phyloP scores from a whole-genome alignment of 768 basidiomycete species.

The Coprinopsis sp. region DNA sequence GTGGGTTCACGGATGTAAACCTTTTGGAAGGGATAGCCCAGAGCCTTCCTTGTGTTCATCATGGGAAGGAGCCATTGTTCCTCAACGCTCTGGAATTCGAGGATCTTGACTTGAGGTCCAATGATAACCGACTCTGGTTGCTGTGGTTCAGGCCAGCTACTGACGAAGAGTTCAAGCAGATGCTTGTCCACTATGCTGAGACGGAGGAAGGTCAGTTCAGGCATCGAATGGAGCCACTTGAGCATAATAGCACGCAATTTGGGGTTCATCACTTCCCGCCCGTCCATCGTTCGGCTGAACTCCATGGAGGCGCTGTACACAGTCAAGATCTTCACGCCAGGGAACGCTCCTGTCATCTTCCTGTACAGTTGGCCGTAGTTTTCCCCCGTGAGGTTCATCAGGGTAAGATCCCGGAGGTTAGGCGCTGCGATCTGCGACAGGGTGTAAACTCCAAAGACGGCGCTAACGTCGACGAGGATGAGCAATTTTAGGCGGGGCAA shows the following conservation, averaged over 20 bases:
- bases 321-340: constrained; percentile 50
- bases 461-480: constrained; percentile 52
- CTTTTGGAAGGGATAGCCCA: constrained; percentile 44
- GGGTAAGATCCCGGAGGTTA: constrained; percentile 49
- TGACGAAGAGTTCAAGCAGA: constrained; percentile 47
- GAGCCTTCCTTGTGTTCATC: constrained; percentile 27
- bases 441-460: constrained; percentile 43
- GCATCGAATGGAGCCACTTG: constrained; percentile 56
- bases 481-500: constrained; percentile 50
- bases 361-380: constrained; percentile 49
- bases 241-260: constrained; percentile 26
- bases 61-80: constrained; percentile 30
- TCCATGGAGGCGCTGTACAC: constrained; percentile 44
- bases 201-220: constrained; percentile 45
- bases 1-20: constrained; percentile 39
- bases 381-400: constrained; percentile 48
- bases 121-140: constrained; percentile 18
- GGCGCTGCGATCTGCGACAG: constrained; percentile 52
- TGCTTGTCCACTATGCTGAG: constrained; percentile 38
- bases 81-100: constrained; percentile 43
- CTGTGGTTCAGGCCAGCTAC: constrained; percentile 24
- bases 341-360: constrained; percentile 43
- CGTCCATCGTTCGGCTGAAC: constrained; percentile 18
- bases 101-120: constrained; percentile 39
- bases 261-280: constrained; percentile 12